Conservation (phyloP, 2,329 filamentous ascomycete genomes). For the Fusarium sp. region DNA sequence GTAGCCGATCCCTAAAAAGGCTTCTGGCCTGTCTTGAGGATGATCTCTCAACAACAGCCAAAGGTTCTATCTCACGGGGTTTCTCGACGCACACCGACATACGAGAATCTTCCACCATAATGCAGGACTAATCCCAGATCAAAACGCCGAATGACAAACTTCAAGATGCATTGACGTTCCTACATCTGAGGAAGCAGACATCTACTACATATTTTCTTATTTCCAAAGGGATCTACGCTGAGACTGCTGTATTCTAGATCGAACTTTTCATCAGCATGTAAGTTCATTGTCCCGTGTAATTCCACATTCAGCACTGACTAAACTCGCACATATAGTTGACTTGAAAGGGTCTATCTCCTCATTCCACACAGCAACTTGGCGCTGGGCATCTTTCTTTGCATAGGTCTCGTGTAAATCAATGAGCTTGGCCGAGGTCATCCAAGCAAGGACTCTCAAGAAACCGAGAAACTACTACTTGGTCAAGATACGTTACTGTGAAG, state of each 20-base stretch:
- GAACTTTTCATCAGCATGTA: not conserved
- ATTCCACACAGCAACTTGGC: not conserved
- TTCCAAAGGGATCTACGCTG: not conserved
- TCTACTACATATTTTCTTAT: not conserved
- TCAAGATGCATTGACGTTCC: not conserved
- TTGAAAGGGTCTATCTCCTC: not conserved
- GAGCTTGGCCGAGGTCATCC: not conserved
- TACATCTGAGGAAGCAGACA: not conserved
- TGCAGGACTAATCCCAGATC: not conserved
- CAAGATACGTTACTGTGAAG: fast-evolving
- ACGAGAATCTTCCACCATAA: too few species aligned
- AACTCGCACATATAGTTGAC: not conserved
- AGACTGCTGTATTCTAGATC: not conserved
- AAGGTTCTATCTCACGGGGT: not conserved
- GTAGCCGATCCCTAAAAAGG: not conserved
- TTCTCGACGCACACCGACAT: not conserved
- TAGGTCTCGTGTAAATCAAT: not conserved
- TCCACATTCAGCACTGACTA: not conserved
- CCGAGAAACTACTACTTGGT: not conserved
- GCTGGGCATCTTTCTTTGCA: not conserved
- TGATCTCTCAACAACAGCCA: not conserved
- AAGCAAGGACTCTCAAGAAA: fast-evolving
- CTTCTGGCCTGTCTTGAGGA: not conserved
- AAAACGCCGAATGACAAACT: not conserved
- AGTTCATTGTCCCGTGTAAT: too few species aligned